These are phyloP conservation scores for Trichoderma sp. DNA, from an alignment of 2,329 filamentous ascomycete species.

Conservation along the genomic window DNA sequence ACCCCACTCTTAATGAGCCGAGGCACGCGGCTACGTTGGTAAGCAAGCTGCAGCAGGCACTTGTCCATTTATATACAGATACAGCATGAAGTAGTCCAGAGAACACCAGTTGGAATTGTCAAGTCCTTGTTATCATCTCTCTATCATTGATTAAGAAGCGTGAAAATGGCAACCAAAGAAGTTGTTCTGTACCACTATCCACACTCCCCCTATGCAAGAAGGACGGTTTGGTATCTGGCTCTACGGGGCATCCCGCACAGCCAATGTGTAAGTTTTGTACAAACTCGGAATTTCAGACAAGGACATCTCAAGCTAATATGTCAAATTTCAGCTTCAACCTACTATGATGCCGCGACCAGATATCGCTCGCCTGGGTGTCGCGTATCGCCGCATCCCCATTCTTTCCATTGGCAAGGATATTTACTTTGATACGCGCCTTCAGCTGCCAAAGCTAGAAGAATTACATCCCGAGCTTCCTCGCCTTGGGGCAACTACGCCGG, in stretches of 20 bases:
- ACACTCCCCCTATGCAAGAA: conserved; percentile 65
- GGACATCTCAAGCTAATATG: background rate
- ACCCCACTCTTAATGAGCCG: conserved; percentile 23
- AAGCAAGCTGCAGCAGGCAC: background rate
- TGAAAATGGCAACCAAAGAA: conserved; percentile 30
- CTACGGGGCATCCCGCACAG: conserved; percentile 67
- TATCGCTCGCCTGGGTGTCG: conserved; percentile 61
- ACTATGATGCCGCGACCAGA: conserved; percentile 68
- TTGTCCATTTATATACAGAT: background rate
- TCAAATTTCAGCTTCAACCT: conserved; percentile 61
- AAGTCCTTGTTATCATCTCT: too few species aligned
- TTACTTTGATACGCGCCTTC: conserved; percentile 71
- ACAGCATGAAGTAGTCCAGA: background rate
- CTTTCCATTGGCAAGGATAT: conserved; percentile 68
- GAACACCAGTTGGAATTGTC: background rate
- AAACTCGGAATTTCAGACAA: background rate
- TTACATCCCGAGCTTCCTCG: conserved; percentile 52
- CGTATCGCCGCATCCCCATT: conserved; percentile 71
- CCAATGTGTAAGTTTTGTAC: conserved; percentile 61
- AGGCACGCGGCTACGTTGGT: background rate
- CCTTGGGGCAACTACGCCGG: conserved; percentile 43
- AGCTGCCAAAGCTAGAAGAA: conserved; percentile 65
- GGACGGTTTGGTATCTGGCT: conserved; percentile 69
- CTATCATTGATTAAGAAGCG: background rate
- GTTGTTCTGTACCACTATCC: conserved; percentile 69